Evolutionary conservation across 768 basidiomycete genomes (phyloP).

Genomic region (Rhizopogon sp.): DNA sequence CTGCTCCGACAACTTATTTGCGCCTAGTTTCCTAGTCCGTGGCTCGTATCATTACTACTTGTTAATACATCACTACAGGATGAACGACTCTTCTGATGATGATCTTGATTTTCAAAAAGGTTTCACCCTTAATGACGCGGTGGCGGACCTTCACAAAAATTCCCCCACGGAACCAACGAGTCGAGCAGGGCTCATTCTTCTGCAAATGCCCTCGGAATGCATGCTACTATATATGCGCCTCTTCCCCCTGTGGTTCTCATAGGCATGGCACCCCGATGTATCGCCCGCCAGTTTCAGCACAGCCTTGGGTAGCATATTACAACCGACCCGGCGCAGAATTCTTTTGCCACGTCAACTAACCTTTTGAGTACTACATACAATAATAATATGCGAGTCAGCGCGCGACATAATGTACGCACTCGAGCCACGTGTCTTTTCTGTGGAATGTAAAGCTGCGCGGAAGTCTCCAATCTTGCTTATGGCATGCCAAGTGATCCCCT

Average conservation of each 20-base stretch:
- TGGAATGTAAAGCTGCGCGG: no score
- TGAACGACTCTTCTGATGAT: no score
- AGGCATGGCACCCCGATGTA: no score
- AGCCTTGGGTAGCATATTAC: background rate
- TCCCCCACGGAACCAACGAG: background rate
- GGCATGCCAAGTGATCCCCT: no score
- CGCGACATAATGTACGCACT: background rate
- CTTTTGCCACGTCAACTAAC: background rate
- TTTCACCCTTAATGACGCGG: background rate
- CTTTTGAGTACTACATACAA: background rate
- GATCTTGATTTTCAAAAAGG: no score
- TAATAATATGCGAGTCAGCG: background rate
- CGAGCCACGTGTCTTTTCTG: background rate
- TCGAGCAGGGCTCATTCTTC: background rate
- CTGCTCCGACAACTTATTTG: background rate
- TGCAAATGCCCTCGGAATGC: background rate
- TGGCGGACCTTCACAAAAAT: background rate
- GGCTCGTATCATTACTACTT: background rate
- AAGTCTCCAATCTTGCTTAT: no score
- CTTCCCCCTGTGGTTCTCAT: no score
- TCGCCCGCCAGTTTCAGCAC: background rate
- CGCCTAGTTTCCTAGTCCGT: background rate
- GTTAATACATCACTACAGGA: background rate
- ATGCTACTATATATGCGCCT: no score
- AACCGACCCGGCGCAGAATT: background rate